Evolutionary conservation across 495 filamentous ascomycete genomes (phyloP).

Genomic region (Corynascus novoguineensis): DNA sequence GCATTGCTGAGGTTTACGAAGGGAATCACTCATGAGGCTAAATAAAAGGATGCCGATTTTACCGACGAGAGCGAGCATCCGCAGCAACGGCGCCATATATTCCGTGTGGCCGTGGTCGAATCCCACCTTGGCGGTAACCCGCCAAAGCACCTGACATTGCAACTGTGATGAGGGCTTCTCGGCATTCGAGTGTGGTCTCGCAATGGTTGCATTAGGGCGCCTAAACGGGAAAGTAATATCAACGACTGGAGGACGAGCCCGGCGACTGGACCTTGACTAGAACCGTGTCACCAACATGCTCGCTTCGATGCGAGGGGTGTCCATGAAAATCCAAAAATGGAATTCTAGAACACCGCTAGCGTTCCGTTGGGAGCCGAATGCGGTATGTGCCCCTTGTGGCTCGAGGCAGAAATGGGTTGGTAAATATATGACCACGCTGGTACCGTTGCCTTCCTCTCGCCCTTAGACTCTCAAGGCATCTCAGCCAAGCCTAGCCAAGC

Average conservation of each 20-base stretch:
- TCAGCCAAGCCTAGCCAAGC: too few species aligned
- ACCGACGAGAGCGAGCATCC: slow-evolving; percentile 18
- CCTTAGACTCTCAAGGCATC: background rate
- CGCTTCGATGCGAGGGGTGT: background rate
- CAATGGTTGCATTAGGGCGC: background rate
- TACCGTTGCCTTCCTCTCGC: background rate
- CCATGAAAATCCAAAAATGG: background rate
- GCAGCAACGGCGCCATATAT: slow-evolving; percentile 24
- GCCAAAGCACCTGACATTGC: background rate
- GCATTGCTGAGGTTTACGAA: slow-evolving; percentile 16
- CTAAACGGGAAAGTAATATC: background rate
- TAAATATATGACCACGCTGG: background rate
- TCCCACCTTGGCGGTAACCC: slow-evolving; percentile 27
- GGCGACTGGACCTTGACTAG: background rate
- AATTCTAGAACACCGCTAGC: background rate
- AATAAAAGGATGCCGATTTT: slow-evolving; percentile 32
- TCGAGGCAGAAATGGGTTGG: background rate
- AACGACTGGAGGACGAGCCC: background rate
- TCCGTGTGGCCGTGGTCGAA: slow-evolving; percentile 9
- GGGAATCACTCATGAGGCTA: slow-evolving; percentile 25
- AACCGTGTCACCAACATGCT: background rate
- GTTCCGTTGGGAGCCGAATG: background rate
- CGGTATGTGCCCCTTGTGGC: background rate
- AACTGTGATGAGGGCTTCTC: slow-evolving; percentile 2
- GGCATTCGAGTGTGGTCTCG: slow-evolving; percentile 16